phyloP scores from a whole-genome alignment of 129 eudicot species.

The Artemisia annua region DNA sequence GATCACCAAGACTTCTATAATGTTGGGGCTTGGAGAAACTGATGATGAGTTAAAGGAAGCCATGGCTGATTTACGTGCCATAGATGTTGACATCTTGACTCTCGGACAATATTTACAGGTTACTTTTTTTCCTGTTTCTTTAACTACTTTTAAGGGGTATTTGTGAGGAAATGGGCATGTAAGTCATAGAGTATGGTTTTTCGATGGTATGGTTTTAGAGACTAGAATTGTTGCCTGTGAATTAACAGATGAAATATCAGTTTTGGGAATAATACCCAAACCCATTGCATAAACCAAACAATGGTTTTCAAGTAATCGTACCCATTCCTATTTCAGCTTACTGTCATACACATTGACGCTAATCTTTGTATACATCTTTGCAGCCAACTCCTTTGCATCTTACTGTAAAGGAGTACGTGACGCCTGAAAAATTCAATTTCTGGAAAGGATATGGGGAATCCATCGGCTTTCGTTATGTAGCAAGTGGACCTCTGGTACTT shows the following conservation, averaged over 20 bases:
- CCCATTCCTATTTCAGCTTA: too few relatives aligned
- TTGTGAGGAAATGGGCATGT: not conserved
- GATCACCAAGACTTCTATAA: slow-evolving; percentile 92
- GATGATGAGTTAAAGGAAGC: slow-evolving; percentile 93
- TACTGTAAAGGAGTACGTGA: slow-evolving; percentile 86
- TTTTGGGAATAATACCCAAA: too few relatives aligned
- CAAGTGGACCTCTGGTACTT: slow-evolving; percentile 90
- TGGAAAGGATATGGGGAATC: slow-evolving; percentile 98
- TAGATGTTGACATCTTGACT: slow-evolving; percentile 88
- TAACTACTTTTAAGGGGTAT: not conserved
- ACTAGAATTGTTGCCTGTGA: too few relatives aligned
- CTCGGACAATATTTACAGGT: slow-evolving; percentile 98
- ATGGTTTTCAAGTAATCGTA: too few relatives aligned
- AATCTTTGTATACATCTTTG: slow-evolving; percentile 11
- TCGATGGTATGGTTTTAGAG: too few relatives aligned
- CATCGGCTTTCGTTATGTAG: slow-evolving; percentile 95
- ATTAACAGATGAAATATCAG: too few relatives aligned
- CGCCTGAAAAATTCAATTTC: slow-evolving; percentile 81
- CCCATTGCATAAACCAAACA: too few relatives aligned
- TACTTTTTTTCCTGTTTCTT: slow-evolving; percentile 10
- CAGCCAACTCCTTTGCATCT: slow-evolving; percentile 95
- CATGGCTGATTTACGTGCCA: slow-evolving; percentile 91
- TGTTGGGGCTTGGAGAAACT: slow-evolving; percentile 98
- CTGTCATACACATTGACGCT: not conserved
- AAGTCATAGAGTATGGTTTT: too few relatives aligned